phyloP scores from a whole-genome alignment of 164 flowering plant genomes.

The Vitis rotundifolia region DNA sequence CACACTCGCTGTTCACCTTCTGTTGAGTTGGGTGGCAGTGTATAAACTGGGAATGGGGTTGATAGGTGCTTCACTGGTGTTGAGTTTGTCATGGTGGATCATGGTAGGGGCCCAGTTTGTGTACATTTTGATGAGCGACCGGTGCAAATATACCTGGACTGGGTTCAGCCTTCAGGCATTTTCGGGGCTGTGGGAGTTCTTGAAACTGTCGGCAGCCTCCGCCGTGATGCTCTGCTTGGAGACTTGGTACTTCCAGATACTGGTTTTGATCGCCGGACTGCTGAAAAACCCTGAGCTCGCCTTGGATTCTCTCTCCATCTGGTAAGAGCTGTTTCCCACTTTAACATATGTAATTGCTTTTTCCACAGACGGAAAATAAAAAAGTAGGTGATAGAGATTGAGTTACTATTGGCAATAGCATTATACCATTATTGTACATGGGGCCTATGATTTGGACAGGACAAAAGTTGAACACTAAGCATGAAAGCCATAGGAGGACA shows the following conservation, averaged over 20 bases:
- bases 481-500: no score
- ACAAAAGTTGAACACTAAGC: no score
- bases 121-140: slow-evolving; percentile 28
- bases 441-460: no score
- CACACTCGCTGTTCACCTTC: slow-evolving; percentile 34
- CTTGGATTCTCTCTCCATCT: slow-evolving; percentile 38
- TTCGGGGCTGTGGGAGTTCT: slow-evolving; percentile 36
- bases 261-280: slow-evolving; percentile 44
- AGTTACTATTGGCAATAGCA: no score
- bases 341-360: no score
- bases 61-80: slow-evolving; percentile 35
- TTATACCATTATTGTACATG: no score
- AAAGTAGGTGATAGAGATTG: no score
- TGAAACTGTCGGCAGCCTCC: slow-evolving; percentile 39
- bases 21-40: slow-evolving; percentile 38
- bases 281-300: slow-evolving; percentile 39
- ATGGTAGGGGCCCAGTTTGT: slow-evolving; percentile 41
- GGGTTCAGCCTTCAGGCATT: slow-evolving; percentile 45
- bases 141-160: slow-evolving; percentile 38
- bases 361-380: no score
- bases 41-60: slow-evolving; percentile 37
- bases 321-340: slow-evolving; percentile 24
- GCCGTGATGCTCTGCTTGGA: slow-evolving; percentile 60
- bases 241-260: slow-evolving; percentile 43
- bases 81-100: slow-evolving; percentile 54